A percentile compares a stretch with the other conserved stretches of the same genome.
phyloP scores from a whole-genome alignment of 306 rosid genomes.

The Corylus avellana region DNA sequence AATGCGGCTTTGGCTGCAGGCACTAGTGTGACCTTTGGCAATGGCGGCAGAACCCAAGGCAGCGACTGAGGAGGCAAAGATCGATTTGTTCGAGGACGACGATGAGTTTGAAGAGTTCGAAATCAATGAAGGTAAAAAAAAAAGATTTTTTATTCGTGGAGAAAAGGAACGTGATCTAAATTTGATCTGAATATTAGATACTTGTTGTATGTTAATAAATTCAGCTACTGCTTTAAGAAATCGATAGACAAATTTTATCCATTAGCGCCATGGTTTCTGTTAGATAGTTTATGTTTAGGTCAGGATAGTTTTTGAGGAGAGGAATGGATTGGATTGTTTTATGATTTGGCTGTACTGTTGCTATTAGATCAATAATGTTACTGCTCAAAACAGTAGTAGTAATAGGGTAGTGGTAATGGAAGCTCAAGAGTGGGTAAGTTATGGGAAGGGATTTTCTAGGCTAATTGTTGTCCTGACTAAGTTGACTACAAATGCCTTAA shows the following conservation, averaged over 20 bases:
- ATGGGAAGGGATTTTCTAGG: background rate
- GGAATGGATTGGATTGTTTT: background rate
- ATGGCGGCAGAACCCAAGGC: constrained; percentile 78
- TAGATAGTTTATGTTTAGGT: background rate
- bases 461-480: background rate
- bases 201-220: background rate
- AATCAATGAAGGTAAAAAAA: constrained; percentile 55
- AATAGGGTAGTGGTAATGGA: too few relatives aligned
- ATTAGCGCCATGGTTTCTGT: background rate
- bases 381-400: too few relatives aligned
- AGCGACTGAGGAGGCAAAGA: constrained; percentile 66
- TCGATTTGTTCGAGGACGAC: constrained; percentile 86
- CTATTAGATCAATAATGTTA: background rate
- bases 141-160: background rate
- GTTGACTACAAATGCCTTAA: background rate
- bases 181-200: background rate
- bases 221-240: too few relatives aligned
- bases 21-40: constrained; percentile 17
- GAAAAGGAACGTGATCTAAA: background rate
- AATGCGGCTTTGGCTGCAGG: background rate
- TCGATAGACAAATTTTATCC: background rate
- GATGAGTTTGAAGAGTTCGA: constrained; percentile 79
- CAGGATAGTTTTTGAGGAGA: background rate
- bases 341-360: background rate
- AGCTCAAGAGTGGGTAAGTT: background rate